These are phyloP conservation scores for Candida takata DNA, from an alignment of 805 yeast genomes.

Conservation along the genomic window DNA sequence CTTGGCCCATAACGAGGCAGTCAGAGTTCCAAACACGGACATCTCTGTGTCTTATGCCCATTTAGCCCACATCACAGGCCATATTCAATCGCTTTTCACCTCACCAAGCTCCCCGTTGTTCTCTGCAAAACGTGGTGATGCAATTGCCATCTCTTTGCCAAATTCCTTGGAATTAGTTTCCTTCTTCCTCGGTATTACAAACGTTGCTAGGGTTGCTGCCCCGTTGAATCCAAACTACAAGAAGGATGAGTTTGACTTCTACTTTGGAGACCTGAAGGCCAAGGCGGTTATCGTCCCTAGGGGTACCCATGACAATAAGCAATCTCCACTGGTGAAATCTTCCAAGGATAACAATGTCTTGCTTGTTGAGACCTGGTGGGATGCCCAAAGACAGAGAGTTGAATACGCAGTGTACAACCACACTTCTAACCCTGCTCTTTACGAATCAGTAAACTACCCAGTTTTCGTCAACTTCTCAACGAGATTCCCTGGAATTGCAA, in stretches of 20 bases:
- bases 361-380: conserved; percentile 48
- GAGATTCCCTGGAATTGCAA: conserved; percentile 35
- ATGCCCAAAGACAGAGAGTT: conserved; percentile 32
- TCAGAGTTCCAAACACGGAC: conserved; percentile 40
- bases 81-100: conserved; percentile 41
- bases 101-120: conserved; percentile 36
- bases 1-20: conserved; percentile 33
- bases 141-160: conserved; percentile 52
- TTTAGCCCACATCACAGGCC: conserved; percentile 37
- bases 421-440: conserved; percentile 21
- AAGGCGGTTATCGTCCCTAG: conserved; percentile 50
- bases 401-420: conserved; percentile 31
- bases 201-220: conserved; percentile 53
- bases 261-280: conserved; percentile 53
- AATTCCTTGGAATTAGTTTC: conserved; percentile 54
- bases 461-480: conserved; percentile 24
- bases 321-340: conserved; percentile 40
- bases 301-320: conserved; percentile 33
- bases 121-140: conserved; percentile 23
- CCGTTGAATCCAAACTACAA: conserved; percentile 63
- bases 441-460: conserved; percentile 24
- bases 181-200: conserved; percentile 49
- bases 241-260: conserved; percentile 56
- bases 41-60: conserved; percentile 38
- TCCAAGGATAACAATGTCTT: conserved; percentile 41